These are phyloP conservation scores for Cynanchum wilfordii DNA, from an alignment of 257 asterid species.

Conservation along the genomic window DNA sequence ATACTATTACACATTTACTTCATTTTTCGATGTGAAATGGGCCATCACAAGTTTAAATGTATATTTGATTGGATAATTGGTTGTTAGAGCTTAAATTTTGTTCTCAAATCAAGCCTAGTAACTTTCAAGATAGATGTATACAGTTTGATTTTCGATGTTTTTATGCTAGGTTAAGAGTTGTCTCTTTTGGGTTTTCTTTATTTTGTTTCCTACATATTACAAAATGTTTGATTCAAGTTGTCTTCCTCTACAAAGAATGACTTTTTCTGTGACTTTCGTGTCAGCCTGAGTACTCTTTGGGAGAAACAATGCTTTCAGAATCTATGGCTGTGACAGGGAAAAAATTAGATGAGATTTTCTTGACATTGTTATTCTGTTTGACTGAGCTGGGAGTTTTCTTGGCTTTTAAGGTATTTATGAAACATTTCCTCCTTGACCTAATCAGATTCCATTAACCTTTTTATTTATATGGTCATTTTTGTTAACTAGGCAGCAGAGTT, in stretches of 20 bases:
- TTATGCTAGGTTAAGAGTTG: neutral
- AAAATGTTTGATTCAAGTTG: neutral
- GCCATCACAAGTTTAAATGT: too few relatives aligned
- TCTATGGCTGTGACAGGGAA: slow-evolving; percentile 32
- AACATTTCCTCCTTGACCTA: neutral
- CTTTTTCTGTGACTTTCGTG: slow-evolving; percentile 7
- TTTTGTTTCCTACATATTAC: neutral
- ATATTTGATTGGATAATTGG: too few relatives aligned
- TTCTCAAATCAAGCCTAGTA: neutral
- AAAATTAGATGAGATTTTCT: slow-evolving; percentile 32
- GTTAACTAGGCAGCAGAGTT: slow-evolving; percentile 62
- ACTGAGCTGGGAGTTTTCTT: slow-evolving; percentile 67
- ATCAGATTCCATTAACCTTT: neutral
- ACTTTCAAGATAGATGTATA: neutral
- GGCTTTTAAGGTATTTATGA: slow-evolving; percentile 64
- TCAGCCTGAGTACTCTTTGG: slow-evolving; percentile 44
- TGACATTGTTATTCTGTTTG: slow-evolving; percentile 50
- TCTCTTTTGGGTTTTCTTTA: neutral
- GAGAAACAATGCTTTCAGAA: slow-evolving; percentile 22
- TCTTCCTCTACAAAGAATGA: neutral
- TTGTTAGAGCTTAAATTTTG: too few relatives aligned
- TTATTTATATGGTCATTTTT: neutral
- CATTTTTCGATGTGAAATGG: too few relatives aligned
- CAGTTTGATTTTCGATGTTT: too few relatives aligned
- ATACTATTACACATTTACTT: too few relatives aligned